Base-by-base conservation (phyloP, 1,139 yeast species). In the Suhomyces chickasaworum region DNA sequence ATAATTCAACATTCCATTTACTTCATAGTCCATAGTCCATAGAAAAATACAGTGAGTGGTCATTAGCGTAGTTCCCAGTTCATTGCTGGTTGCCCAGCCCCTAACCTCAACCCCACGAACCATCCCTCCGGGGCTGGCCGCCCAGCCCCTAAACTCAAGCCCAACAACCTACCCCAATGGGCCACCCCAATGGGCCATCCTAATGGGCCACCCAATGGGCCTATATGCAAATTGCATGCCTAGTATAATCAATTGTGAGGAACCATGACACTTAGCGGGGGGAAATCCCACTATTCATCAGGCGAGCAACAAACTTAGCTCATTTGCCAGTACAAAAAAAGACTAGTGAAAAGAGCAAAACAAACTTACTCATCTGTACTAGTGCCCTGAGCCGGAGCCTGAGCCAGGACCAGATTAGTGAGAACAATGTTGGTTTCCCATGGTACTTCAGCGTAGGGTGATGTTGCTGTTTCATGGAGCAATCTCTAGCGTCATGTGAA, bases 401-500 rank as follows among this genome's bases (percentile, higher is more conserved):
- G 2, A 13, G 13, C 5, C 29, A n/a, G n/a, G 29, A 13, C 13
- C 3, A 13, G 13, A 3, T 12, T 6, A 7, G 29, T 10, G 29
- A 13, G 13, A 25, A 25, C 13, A 10, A 9, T 25, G 29, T n/a
- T 25, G 29, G 29, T 8, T n/a, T n/a, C n/a, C n/a, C n/a, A 25
- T 10, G 13, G 10, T 25, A 13, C 29, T 13, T n/a, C 29, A 4
- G 12, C 2, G 10, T 25, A 6, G 13, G 22, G 13, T 2, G 29
- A 25, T 3, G 39, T 39, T 39, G 41, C 37, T 20, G 44, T 35
- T 29, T 21, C 38, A 40, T 27, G 13, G 18, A 27, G 23, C 36
- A 17, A 32, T 17, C 37, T 21, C 40, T 31, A 37, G 25, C 18
- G 30, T 37, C 42, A 34, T 42, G 46, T 43, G 42, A 38, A 38